These are phyloP conservation scores for Psidium friedrichsthalianum DNA, from an alignment of 345 rosid genomes.

Conservation along the genomic window DNA sequence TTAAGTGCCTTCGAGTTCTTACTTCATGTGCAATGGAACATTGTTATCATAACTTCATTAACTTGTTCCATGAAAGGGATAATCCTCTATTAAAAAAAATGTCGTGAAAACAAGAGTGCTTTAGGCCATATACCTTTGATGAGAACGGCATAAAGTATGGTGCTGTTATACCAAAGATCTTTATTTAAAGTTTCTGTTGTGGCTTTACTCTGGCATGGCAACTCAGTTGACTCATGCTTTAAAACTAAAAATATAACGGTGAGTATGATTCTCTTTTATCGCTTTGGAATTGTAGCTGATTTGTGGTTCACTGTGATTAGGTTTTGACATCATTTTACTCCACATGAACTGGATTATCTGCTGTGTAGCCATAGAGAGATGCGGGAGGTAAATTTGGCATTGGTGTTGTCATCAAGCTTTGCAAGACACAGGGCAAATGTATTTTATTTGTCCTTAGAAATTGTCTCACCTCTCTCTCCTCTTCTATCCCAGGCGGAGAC, in stretches of 20 bases:
- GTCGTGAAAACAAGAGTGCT: neutral
- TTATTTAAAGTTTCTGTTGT: neutral
- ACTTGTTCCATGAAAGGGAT: neutral
- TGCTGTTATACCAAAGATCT: neutral
- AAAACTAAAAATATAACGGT: neutral
- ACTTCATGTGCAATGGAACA: neutral
- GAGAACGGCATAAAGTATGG: neutral
- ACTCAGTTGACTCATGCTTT: neutral
- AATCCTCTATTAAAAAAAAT: neutral
- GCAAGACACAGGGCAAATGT: neutral
- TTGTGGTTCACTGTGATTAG: constrained; percentile 22
- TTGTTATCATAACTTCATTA: neutral
- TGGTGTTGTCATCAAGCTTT: neutral
- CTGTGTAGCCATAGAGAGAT: constrained; percentile 95
- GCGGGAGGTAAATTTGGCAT: constrained; percentile 65
- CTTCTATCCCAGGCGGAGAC: constrained; percentile 51
- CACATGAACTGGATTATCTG: constrained; percentile 82
- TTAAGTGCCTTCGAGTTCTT: constrained; percentile 2
- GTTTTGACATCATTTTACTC: constrained; percentile 92
- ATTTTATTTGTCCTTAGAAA: neutral
- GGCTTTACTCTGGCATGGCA: neutral
- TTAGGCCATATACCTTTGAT: neutral
- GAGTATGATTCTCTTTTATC: neutral
- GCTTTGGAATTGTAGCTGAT: neutral
- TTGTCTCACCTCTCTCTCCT: neutral